Evolutionary conservation across 768 basidiomycete species (phyloP), one percentile per base, ranked within the genome.

Genomic region (Collybia sp.): DNA sequence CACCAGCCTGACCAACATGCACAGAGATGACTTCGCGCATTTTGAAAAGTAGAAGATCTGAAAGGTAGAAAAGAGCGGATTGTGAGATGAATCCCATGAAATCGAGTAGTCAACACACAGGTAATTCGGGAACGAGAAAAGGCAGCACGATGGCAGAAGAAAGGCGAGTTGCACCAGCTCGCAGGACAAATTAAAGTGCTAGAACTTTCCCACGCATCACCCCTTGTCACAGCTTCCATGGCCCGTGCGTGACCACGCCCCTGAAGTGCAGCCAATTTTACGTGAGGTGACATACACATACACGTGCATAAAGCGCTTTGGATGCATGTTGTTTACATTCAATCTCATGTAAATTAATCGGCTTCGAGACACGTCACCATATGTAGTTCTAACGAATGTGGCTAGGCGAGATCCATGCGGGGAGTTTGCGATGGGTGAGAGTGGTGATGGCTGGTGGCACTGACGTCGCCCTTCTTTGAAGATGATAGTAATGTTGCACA

Each of bases 1-100:
- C 83, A 76, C 93, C 93, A 65, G 95, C 95, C 76, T 99, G 95
- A 54, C 94, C 94, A 60, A 96, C 91, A 63, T 96, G 92, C 55
- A 96, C 72, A 63, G 91, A 94, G 70, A 96, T 94, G 63, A 96
- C 92, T 84, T 90, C 88, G 69, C 88, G 85, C 88, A 90, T 89
- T 65, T 52, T 61, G 43, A 12, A 56, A 53, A 50, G 64, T 32
- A 49, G 58, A 44, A 50, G 49, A 39, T 48, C 63, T 69, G 42
- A 20, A 32, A 25, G 41, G 34, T 42, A n/a, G 17, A 42, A 34
- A 51, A 36, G 44, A 43, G 45, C 34, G 48, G 49, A 48, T 48
- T 47, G 33, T 42, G 52, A 51, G 48, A 52, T 40, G 51, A 55
- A 37, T 6, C 4, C 35, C 3, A 37, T 6, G 10, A 10, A 6